Evolutionary conservation across 345 rosid genomes (phyloP).

Genomic region (Crucihimalaya himalaica): DNA sequence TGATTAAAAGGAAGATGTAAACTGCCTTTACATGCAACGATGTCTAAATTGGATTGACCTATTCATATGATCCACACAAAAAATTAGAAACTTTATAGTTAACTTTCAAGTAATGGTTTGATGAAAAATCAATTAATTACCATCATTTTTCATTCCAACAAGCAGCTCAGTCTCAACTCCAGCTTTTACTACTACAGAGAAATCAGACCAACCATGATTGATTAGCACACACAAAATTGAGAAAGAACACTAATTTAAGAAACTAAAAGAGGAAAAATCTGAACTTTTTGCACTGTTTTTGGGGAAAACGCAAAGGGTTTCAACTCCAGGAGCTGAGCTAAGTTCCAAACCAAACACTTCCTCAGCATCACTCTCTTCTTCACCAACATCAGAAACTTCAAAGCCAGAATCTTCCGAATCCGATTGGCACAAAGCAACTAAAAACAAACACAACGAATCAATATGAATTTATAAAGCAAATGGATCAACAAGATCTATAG

Average conservation of each 20-base stretch:
- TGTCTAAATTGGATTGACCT: slow-evolving; percentile 65
- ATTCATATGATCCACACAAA: slow-evolving; percentile 29
- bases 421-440: slow-evolving; percentile 74
- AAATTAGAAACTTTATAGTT: slow-evolving; percentile 12
- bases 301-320: slow-evolving; percentile 71
- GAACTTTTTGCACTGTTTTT: slow-evolving; percentile 70
- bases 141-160: slow-evolving; percentile 85
- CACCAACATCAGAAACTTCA: slow-evolving; percentile 49
- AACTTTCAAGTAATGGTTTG: slow-evolving; percentile 8
- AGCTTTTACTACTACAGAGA: slow-evolving; percentile 65
- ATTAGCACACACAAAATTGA: neutral
- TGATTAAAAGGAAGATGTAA: slow-evolving; percentile 86
- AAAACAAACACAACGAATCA: slow-evolving; percentile 2
- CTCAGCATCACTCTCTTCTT: slow-evolving; percentile 66
- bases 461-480: neutral
- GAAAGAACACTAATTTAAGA: neutral
- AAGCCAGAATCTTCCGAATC: slow-evolving; percentile 47
- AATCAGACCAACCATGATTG: neutral
- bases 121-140: slow-evolving; percentile 42
- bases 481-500: slow-evolving; percentile 38
- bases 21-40: slow-evolving; percentile 74
- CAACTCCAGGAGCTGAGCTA: slow-evolving; percentile 68
- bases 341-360: slow-evolving; percentile 54
- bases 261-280: slow-evolving; percentile 12
- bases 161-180: slow-evolving; percentile 82